Conservation (phyloP, 1,139 yeast species). For the Suhomyces chickasaworum region DNA sequence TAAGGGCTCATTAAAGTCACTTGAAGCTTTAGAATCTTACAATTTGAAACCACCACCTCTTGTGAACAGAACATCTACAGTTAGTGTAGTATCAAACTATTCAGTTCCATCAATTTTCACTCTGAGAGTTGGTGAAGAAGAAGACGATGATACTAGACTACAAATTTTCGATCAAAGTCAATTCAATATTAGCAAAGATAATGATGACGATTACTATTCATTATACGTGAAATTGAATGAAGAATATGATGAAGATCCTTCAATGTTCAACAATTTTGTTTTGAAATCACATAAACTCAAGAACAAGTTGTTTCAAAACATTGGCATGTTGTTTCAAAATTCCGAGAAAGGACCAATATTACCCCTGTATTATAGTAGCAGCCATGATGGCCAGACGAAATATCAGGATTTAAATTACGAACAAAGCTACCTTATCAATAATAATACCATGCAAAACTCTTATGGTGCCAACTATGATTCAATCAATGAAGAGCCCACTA, state of each 20-base stretch:
- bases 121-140: slow-evolving; percentile 17
- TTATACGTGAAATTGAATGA: slow-evolving; percentile 21
- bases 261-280: slow-evolving; percentile 20
- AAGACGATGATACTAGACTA: slow-evolving; percentile 16
- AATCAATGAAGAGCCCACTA: slow-evolving; percentile 35
- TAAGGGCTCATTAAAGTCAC: slow-evolving; percentile 37
- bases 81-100: slow-evolving; percentile 18
- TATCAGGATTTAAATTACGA: slow-evolving; percentile 1
- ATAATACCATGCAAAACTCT: too few relatives aligned
- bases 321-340: slow-evolving; percentile 6
- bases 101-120: slow-evolving; percentile 19
- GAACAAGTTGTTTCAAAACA: slow-evolving; percentile 14
- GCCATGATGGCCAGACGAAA: slow-evolving; percentile 10
- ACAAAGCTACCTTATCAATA: slow-evolving; percentile 3
- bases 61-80: slow-evolving; percentile 17
- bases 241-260: slow-evolving; percentile 19
- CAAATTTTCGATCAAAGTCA: slow-evolving; percentile 6
- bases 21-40: background rate
- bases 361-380: slow-evolving; percentile 6
- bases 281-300: slow-evolving; percentile 24
- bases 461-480: slow-evolving; percentile 30
- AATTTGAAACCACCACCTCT: slow-evolving; percentile 11
- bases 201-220: slow-evolving; percentile 23
- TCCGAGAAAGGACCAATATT: slow-evolving; percentile 1
- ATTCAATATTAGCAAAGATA: slow-evolving; percentile 6